These are phyloP conservation scores for Sugiyamaella neomexicana DNA, from an alignment of 1,139 yeast species.

Conservation along the genomic window DNA sequence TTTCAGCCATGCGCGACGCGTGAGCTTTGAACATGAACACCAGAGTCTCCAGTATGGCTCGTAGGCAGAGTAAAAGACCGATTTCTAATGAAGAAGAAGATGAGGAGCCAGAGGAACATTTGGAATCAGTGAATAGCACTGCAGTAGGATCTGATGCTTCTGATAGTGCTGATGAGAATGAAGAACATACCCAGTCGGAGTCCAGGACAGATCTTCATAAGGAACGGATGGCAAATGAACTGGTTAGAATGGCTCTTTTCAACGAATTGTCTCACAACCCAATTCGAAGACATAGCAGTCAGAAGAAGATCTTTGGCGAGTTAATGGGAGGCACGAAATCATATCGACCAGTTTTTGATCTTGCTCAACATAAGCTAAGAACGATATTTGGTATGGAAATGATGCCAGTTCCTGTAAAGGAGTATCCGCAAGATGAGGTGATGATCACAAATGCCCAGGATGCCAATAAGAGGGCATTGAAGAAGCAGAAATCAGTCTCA, in stretches of 20 bases:
- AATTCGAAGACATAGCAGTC: background rate
- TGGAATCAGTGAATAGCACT: too few relatives aligned
- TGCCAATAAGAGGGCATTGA: background rate
- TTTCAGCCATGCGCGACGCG: background rate
- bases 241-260: conserved; percentile 16
- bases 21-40: background rate
- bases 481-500: conserved; percentile 5
- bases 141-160: background rate
- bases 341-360: conserved; percentile 1
- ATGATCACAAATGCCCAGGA: conserved; percentile 4
- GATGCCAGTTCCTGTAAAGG: conserved; percentile 17
- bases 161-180: background rate
- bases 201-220: background rate
- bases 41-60: too few relatives aligned
- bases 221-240: conserved; percentile 15
- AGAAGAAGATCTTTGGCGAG: conserved; percentile 6
- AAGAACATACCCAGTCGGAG: background rate
- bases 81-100: too few relatives aligned
- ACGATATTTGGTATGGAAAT: conserved; percentile 19
- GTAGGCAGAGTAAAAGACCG: too few relatives aligned
- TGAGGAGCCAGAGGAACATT: too few relatives aligned
- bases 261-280: conserved; percentile 9
- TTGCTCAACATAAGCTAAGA: conserved; percentile 17
- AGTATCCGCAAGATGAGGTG: conserved; percentile 17
- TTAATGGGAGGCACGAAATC: background rate